Conservation (phyloP, 345 rosid species). For the Bruguiera sexangula region DNA sequence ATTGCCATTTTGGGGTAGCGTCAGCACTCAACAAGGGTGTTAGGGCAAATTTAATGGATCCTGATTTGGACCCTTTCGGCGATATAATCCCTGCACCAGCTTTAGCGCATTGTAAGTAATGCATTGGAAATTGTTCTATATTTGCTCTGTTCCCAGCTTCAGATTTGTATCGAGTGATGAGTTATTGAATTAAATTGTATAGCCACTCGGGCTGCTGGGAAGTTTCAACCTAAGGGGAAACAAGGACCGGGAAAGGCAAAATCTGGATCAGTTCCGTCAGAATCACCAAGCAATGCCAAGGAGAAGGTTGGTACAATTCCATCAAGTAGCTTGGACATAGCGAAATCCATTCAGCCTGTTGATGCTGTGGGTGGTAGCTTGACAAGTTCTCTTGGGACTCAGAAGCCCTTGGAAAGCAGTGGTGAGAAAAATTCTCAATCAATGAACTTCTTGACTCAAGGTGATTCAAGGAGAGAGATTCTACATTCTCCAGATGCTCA, state of each 20-base stretch:
- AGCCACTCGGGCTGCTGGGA: constrained; percentile 21
- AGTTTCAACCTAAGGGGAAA: constrained; percentile 24
- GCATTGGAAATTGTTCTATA: too few relatives aligned
- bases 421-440: too few relatives aligned
- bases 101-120: background rate
- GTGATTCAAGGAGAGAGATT: too few relatives aligned
- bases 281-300: background rate
- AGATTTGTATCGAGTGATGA: too few relatives aligned
- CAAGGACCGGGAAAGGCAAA: constrained; percentile 11
- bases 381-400: background rate
- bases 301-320: constrained; percentile 5
- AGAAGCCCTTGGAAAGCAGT: background rate
- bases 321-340: background rate
- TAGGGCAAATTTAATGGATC: constrained; percentile 13
- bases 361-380: constrained; percentile 4
- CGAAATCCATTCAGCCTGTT: background rate
- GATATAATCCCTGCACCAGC: constrained; percentile 26
- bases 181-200: background rate
- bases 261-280: constrained; percentile 9
- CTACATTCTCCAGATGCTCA: too few relatives aligned
- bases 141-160: background rate
- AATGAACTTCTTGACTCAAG: too few relatives aligned
- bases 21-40: too few relatives aligned
- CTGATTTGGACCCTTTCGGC: constrained; percentile 29
- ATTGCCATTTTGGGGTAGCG: too few relatives aligned